Evolutionary conservation across 2,329 filamentous ascomycete species (phyloP).

Genomic region (Ascocoryne sarcoides): DNA sequence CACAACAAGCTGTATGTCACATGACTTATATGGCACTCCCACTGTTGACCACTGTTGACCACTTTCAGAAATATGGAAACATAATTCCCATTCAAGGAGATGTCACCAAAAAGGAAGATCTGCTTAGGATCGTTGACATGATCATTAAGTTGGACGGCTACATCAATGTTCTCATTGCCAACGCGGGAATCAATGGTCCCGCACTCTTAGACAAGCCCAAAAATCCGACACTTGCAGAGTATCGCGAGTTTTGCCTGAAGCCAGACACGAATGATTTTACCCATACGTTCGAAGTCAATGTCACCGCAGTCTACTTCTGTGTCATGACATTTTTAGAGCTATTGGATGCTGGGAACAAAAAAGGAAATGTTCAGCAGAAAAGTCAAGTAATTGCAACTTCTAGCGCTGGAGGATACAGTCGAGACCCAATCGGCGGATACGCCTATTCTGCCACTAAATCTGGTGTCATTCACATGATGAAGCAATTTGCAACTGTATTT

Average conservation of each 20-base stretch:
- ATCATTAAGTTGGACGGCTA: constrained; percentile 46
- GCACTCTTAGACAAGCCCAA: constrained; percentile 9
- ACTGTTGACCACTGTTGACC: no score
- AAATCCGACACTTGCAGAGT: constrained; percentile 23
- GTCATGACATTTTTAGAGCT: constrained; percentile 60
- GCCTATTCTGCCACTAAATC: constrained; percentile 73
- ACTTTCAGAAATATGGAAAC: constrained; percentile 14
- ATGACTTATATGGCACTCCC: no score
- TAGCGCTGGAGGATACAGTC: constrained; percentile 65
- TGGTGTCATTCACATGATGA: constrained; percentile 60
- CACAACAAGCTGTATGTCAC: constrained; percentile 20
- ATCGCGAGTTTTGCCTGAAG: constrained; percentile 41
- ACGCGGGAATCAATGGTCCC: constrained; percentile 49
- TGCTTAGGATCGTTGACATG: constrained; percentile 45
- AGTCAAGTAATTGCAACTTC: constrained; percentile 60
- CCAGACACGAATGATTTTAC: constrained; percentile 54
- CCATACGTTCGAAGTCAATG: constrained; percentile 50
- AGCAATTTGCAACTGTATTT: constrained; percentile 57
- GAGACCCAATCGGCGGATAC: constrained; percentile 62
- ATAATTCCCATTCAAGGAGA: constrained; percentile 37
- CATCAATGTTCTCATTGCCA: constrained; percentile 51
- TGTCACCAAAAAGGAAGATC: constrained; percentile 51
- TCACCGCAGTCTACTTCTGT: constrained; percentile 57
- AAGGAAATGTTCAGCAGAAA: constrained; percentile 42
- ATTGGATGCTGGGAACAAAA: constrained; percentile 54